phyloP scores from a whole-genome alignment of 768 basidiomycete species.

The Fomitopsis pulvina region DNA sequence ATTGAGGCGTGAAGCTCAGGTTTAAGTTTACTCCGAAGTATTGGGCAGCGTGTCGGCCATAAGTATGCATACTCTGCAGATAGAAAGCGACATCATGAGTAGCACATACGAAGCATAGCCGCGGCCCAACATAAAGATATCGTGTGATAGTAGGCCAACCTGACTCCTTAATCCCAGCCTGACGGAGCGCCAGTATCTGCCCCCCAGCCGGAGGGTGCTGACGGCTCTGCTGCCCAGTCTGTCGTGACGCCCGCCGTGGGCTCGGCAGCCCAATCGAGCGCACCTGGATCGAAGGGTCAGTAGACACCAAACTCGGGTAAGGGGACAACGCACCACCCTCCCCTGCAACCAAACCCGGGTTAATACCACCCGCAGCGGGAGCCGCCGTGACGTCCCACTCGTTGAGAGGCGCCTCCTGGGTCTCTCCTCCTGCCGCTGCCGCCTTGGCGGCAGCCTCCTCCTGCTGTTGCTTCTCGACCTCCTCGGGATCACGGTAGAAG shows the following conservation, averaged over 20 bases:
- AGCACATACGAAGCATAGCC: constrained; percentile 18
- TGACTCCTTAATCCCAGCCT: constrained; percentile 21
- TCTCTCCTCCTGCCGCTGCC: constrained; percentile 50
- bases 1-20: too few relatives aligned
- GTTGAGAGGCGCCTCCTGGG: constrained; percentile 40
- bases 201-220: constrained; percentile 23
- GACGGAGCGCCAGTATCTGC: constrained; percentile 20
- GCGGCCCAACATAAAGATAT: constrained; percentile 12
- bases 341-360: constrained; percentile 65
- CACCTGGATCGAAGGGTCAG: constrained; percentile 33
- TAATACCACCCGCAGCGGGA: constrained; percentile 63
- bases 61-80: constrained; percentile 17
- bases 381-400: constrained; percentile 78
- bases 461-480: constrained; percentile 96
- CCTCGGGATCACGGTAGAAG: constrained; percentile 99
- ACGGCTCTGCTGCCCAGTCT: constrained; percentile 30
- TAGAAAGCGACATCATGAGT: constrained; percentile 11
- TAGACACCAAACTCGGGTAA: background rate
- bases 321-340: constrained; percentile 38
- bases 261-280: constrained; percentile 91
- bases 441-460: constrained; percentile 87
- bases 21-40: too few relatives aligned
- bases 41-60: constrained; percentile 17
- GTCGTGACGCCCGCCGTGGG: constrained; percentile 39
- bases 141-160: constrained; percentile 7